These are phyloP conservation scores for Clonostachys byssicola DNA, from an alignment of 2,329 filamentous ascomycete genomes.

Conservation along the genomic window DNA sequence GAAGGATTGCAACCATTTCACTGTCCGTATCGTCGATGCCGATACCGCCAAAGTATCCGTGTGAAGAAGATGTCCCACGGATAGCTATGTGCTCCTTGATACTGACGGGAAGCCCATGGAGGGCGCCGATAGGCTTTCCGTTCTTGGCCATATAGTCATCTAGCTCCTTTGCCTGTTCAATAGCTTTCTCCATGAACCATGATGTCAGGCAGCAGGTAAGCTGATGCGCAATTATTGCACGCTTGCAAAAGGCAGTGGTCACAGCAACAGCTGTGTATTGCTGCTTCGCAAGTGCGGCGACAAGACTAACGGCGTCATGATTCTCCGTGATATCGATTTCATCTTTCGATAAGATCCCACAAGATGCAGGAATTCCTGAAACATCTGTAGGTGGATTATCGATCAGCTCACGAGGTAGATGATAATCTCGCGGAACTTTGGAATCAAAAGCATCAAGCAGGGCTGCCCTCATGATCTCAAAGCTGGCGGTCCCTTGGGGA, in stretches of 20 bases:
- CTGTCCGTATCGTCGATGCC: not conserved
- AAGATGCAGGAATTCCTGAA: conserved; percentile 24
- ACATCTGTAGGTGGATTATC: conserved; percentile 11
- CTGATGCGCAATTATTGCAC: not conserved
- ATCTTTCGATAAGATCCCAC: conserved; percentile 34
- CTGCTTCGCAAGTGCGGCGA: conserved; percentile 27
- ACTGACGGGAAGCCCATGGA: conserved; percentile 55
- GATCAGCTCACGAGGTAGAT: no score
- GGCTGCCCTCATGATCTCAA: no score
- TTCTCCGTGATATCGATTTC: conserved; percentile 44
- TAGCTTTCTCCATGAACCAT: conserved; percentile 43
- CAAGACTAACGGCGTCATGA: conserved; percentile 35
- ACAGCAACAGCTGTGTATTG: conserved; percentile 17
- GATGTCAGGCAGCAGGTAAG: conserved; percentile 37
- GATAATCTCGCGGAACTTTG: no score
- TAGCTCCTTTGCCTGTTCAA: conserved; percentile 34
- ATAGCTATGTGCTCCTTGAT: conserved; percentile 32
- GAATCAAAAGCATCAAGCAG: no score
- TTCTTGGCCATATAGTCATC: conserved; percentile 34
- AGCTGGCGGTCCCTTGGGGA: no score
- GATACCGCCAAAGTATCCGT: not conserved
- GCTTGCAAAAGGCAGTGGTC: not conserved
- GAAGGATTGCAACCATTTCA: conserved; percentile 21
- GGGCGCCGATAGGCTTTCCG: conserved; percentile 44
- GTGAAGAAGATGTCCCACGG: conserved; percentile 5